Conservation (phyloP, 140 eudicot genomes). For the Bidens hawaiensis region DNA sequence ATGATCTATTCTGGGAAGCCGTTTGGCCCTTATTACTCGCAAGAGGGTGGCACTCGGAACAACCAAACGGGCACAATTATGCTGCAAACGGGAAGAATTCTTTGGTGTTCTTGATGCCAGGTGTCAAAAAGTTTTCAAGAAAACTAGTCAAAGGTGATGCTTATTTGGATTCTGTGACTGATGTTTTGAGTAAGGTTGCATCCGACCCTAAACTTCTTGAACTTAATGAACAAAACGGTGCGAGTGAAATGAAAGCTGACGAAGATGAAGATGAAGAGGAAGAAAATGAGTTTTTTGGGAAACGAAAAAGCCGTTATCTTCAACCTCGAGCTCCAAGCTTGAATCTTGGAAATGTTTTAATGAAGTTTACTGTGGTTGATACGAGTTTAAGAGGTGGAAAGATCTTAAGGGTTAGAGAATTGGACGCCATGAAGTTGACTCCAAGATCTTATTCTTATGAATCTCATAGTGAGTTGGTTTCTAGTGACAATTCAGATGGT, state of each 20-base stretch:
- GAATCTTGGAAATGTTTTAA: slow-evolving; percentile 15
- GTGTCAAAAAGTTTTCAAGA: slow-evolving; percentile 64
- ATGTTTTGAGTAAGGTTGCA: slow-evolving; percentile 62
- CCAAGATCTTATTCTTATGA: slow-evolving; percentile 24
- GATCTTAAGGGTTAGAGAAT: slow-evolving; percentile 31
- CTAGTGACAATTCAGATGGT: slow-evolving; percentile 38
- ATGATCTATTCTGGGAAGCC: slow-evolving; percentile 89
- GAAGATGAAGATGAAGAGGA: background rate
- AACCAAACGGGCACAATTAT: slow-evolving; percentile 49
- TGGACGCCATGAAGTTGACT: slow-evolving; percentile 32
- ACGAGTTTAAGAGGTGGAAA: slow-evolving; percentile 55
- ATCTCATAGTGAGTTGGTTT: slow-evolving; percentile 28
- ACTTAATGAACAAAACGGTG: slow-evolving; percentile 37
- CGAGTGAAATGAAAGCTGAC: slow-evolving; percentile 16
- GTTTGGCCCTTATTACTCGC: slow-evolving; percentile 95
- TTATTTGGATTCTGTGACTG: slow-evolving; percentile 76
- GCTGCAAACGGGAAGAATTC: slow-evolving; percentile 30
- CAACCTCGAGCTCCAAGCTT: slow-evolving; percentile 63
- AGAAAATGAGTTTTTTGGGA: slow-evolving; percentile 33
- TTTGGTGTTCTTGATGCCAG: slow-evolving; percentile 70
- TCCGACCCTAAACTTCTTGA: slow-evolving; percentile 59
- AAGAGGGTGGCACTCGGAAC: slow-evolving; percentile 85
- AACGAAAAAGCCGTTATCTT: slow-evolving; percentile 51
- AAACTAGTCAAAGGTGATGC: slow-evolving; percentile 56
- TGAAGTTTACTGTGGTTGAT: slow-evolving; percentile 67